Percentiles rank a stretch among this genome's conserved stretches.
Evolutionary conservation across 495 filamentous ascomycete genomes (phyloP).

Genomic region (Daldinia caldariorum): DNA sequence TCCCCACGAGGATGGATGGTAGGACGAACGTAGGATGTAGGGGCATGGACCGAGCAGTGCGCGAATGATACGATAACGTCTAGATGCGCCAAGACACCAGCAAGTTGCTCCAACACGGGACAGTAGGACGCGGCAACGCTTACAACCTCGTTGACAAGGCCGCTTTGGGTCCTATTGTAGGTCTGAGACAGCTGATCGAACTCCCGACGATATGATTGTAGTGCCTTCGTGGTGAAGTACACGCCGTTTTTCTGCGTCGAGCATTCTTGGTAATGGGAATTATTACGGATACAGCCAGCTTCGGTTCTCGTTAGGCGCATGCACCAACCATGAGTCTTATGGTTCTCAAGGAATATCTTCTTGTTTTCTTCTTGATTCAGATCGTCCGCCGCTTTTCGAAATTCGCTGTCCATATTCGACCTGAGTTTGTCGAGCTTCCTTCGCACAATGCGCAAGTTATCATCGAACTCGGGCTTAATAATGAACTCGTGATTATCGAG

Average conservation of each 20-base stretch:
- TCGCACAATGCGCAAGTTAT: slow-evolving; percentile 83
- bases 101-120: slow-evolving; percentile 90
- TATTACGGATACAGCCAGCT: slow-evolving; percentile 91
- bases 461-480: slow-evolving; percentile 98
- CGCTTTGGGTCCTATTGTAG: slow-evolving; percentile 94
- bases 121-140: slow-evolving; percentile 93
- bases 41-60: slow-evolving; percentile 92
- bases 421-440: slow-evolving; percentile 89
- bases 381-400: slow-evolving; percentile 77
- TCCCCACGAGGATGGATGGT: slow-evolving; percentile 91
- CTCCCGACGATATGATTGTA: slow-evolving; percentile 85
- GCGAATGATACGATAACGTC: slow-evolving; percentile 97
- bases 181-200: slow-evolving; percentile 94
- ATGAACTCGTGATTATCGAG: slow-evolving; percentile 98
- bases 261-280: slow-evolving; percentile 89
- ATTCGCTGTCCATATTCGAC: slow-evolving; percentile 85
- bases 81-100: slow-evolving; percentile 88
- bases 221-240: slow-evolving; percentile 91
- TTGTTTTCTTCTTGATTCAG: slow-evolving; percentile 95
- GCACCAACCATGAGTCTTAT: slow-evolving; percentile 95
- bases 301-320: slow-evolving; percentile 93
- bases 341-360: slow-evolving; percentile 98
- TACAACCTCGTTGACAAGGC: slow-evolving; percentile 92
- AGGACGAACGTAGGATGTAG: slow-evolving; percentile 88
- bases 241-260: slow-evolving; percentile 99